Evolutionary conservation across 2,329 filamentous ascomycete species (phyloP).

Genomic region (Talaromyces atroroseus): DNA sequence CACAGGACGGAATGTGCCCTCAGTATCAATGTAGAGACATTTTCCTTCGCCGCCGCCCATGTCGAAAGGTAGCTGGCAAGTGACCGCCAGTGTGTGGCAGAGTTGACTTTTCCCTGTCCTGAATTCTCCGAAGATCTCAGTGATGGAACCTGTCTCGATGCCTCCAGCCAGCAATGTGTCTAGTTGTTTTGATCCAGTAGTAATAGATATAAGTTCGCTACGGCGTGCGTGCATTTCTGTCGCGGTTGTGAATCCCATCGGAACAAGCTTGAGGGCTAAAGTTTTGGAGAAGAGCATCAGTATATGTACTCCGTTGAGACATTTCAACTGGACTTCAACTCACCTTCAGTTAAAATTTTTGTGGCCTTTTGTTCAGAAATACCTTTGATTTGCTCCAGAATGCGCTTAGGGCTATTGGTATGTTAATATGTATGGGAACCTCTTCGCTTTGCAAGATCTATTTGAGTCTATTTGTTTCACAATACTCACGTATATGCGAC

Average conservation of each 20-base stretch:
- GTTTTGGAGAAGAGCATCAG: constrained; percentile 9
- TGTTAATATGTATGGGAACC: constrained; percentile 2
- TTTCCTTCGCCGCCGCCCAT: constrained; percentile 99
- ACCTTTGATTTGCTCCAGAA: constrained; percentile 91
- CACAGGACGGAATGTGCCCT: constrained; percentile 93
- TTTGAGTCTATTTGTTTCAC: not conserved
- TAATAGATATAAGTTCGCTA: constrained; percentile 96
- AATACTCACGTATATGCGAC: constrained; percentile 77
- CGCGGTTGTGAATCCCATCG: constrained; percentile 97
- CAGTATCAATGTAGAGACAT: constrained; percentile 96
- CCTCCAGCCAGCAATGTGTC: constrained; percentile 92
- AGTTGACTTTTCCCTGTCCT: constrained; percentile 98
- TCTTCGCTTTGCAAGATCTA: not conserved
- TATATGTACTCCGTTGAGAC: not conserved
- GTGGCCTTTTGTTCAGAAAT: constrained; percentile 95
- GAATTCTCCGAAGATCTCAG: constrained; percentile 97
- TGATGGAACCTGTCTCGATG: constrained; percentile 94
- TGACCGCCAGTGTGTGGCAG: constrained; percentile 96
- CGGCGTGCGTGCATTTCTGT: constrained; percentile 98
- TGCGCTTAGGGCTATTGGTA: constrained; percentile 55
- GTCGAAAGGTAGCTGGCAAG: constrained; percentile 94
- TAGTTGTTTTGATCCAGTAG: constrained; percentile 94
- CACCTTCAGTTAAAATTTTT: constrained; percentile 86
- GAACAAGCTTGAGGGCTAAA: constrained; percentile 85
- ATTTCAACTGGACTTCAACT: not conserved